Base-by-base conservation (phyloP, 1,284 basidiomycete genomes). In the Ustilago tritici region DNA sequence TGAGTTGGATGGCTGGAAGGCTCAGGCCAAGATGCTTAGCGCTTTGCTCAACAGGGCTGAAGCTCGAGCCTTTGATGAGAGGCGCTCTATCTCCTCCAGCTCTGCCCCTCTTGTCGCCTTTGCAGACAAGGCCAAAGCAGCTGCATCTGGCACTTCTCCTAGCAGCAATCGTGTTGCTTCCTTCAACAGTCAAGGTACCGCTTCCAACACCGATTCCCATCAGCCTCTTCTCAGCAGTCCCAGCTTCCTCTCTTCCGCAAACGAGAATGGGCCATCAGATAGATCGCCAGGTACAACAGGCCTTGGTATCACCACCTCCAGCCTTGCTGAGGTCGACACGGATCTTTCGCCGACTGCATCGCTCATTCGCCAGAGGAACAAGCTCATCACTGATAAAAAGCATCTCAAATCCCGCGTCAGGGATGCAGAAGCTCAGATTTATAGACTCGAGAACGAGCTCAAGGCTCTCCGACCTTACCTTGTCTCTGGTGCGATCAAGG, bases 391-490 rank as follows among this genome's bases (percentile, higher is more conserved):
- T 11, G 85, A 86, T 57, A 85, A 83, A 56, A 81, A 82, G 28
- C 82, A 82, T 68, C 76, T 85, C 41, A 82, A 82, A 50, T 56
- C 77, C 38, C 76, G 84, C 28, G 74, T 85, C 36, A 70, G 74
- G 31, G 85, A 86, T 52, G 77, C 81, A 9, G 84, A 85, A 53
- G 82, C 82, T 14, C 85, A 85, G 59, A 70, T 82, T 9, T 64
- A 76, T 60, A 78, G 80, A n/a, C 77, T 86, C 34, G 83, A 86
- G 68, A 62, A 62, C 53, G 85, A 86, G 63, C 81, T 86, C 47
- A 70, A 76, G 43, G 65, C 73, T 34, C 65, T 86, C 47, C 65
- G 84, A 23, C 81, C 82, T 19, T 71, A 82, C 49, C 72, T 86
- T n/a, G 73, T 85, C 6, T 78, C 79, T 38, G 75, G 80, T 36